These are phyloP conservation scores for Xylaria longipes DNA, from an alignment of 495 filamentous ascomycete genomes.

Conservation along the genomic window DNA sequence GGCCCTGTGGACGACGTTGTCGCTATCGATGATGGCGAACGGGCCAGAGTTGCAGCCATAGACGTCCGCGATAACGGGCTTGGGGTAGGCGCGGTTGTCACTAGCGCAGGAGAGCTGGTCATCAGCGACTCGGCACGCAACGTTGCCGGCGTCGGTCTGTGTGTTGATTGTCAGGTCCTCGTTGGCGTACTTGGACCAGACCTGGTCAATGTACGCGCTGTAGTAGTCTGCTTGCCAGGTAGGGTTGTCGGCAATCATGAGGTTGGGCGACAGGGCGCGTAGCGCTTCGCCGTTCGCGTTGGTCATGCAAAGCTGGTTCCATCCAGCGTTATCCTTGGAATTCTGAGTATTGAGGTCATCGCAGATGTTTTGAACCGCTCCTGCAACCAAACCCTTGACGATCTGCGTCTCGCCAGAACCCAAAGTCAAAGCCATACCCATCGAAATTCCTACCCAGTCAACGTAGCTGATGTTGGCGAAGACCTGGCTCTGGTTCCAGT, in stretches of 20 bases:
- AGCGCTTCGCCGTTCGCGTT: constrained; percentile 40
- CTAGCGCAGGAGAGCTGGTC: constrained; percentile 44
- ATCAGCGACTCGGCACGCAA: constrained; percentile 46
- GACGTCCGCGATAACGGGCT: constrained; percentile 50
- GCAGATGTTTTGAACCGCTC: constrained; percentile 48
- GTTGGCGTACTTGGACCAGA: constrained; percentile 47
- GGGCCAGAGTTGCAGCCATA: constrained; percentile 57
- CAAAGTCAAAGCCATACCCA: constrained; percentile 49
- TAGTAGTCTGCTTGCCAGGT: constrained; percentile 46
- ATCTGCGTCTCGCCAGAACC: constrained; percentile 39
- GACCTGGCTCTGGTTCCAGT: constrained; percentile 41
- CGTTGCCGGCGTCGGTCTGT: constrained; percentile 44
- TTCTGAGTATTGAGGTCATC: constrained; percentile 44
- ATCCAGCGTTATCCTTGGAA: constrained; percentile 43
- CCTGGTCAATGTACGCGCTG: constrained; percentile 47
- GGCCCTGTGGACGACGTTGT: constrained; percentile 49
- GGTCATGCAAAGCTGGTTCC: constrained; percentile 47
- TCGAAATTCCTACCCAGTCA: constrained; percentile 55
- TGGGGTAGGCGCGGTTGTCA: constrained; percentile 49
- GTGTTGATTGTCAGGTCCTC: constrained; percentile 49
- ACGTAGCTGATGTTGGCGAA: constrained; percentile 57
- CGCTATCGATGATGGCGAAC: constrained; percentile 43
- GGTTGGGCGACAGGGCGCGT: constrained; percentile 50
- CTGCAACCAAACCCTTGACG: constrained; percentile 42
- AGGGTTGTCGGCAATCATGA: constrained; percentile 40